Evolutionary conservation across 306 rosid genomes (phyloP).

Genomic region (Castanea crenata): DNA sequence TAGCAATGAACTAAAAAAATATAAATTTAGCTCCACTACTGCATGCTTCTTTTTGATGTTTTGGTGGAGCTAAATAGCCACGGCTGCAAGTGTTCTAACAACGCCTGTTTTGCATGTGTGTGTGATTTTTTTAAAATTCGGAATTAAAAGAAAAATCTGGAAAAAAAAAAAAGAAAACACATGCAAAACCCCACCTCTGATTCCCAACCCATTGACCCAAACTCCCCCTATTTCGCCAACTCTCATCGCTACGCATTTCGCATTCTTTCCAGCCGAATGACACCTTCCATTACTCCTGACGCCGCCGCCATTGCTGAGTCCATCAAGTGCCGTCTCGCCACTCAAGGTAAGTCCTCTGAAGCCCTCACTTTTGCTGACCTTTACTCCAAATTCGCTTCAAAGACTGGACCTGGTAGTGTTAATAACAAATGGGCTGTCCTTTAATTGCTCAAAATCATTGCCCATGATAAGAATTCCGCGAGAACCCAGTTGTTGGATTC

Average conservation of each 20-base stretch:
- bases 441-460: constrained; percentile 66
- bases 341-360: constrained; percentile 72
- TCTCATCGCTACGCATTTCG: constrained; percentile 84
- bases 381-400: constrained; percentile 67
- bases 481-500: constrained; percentile 36
- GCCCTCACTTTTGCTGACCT: constrained; percentile 93
- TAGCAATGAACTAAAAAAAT: no score
- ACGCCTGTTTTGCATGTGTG: no score
- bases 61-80: no score
- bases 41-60: no score
- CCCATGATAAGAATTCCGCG: constrained; percentile 54
- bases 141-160: no score
- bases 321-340: constrained; percentile 88
- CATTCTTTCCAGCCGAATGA: constrained; percentile 69
- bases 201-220: constrained; percentile 42
- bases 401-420: constrained; percentile 61
- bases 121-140: no score
- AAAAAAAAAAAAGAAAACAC: no score
- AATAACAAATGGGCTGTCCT: constrained; percentile 89
- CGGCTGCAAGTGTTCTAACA: no score
- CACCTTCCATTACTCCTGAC: constrained; percentile 82
- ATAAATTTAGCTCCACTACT: no score
- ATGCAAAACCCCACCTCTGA: constrained; percentile 35
- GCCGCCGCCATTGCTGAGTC: constrained; percentile 89
- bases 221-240: constrained; percentile 46